phyloP scores from a whole-genome alignment of 2,329 filamentous ascomycete genomes.

The Sporothrix variecibatus region DNA sequence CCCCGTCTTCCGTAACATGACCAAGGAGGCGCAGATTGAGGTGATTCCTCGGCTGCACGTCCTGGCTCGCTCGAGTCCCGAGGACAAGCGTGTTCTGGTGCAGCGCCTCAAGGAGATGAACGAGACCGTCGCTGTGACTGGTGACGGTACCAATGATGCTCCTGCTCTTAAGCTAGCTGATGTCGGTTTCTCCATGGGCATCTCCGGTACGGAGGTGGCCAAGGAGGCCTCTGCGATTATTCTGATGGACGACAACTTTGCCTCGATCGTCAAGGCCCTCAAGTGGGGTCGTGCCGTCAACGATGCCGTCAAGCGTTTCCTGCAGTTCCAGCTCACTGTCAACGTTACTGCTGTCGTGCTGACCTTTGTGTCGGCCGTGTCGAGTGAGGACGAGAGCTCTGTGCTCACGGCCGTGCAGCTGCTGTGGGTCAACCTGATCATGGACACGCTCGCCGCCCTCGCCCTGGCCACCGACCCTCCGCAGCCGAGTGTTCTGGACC shows the following conservation, averaged over 20 bases:
- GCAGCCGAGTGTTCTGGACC: slow-evolving; percentile 74
- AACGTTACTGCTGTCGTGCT: slow-evolving; percentile 88
- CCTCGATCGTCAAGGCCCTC: slow-evolving; percentile 80
- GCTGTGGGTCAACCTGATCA: slow-evolving; percentile 95
- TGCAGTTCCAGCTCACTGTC: slow-evolving; percentile 79
- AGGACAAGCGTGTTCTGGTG: slow-evolving; percentile 75
- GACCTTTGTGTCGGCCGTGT: slow-evolving; percentile 84
- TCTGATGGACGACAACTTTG: slow-evolving; percentile 85
- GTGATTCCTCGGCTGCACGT: slow-evolving; percentile 71
- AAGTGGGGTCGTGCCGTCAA: slow-evolving; percentile 80
- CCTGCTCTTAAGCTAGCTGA: slow-evolving; percentile 79
- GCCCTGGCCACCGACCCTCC: slow-evolving; percentile 91
- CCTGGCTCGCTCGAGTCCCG: slow-evolving; percentile 71
- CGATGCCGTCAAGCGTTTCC: slow-evolving; percentile 74
- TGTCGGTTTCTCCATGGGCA: slow-evolving; percentile 84
- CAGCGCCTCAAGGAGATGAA: slow-evolving; percentile 69
- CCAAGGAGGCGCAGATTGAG: slow-evolving; percentile 63
- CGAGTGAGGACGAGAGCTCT: slow-evolving; percentile 66
- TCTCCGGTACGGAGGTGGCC: slow-evolving; percentile 78
- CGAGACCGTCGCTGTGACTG: slow-evolving; percentile 80
- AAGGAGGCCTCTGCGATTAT: slow-evolving; percentile 86
- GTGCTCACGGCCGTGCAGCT: slow-evolving; percentile 88
- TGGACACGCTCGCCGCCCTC: slow-evolving; percentile 91
- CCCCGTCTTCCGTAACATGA: slow-evolving; percentile 73
- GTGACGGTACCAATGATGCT: slow-evolving; percentile 82